Conservation (phyloP, 2,329 filamentous ascomycete genomes). For the Biscogniauxia marginata region DNA sequence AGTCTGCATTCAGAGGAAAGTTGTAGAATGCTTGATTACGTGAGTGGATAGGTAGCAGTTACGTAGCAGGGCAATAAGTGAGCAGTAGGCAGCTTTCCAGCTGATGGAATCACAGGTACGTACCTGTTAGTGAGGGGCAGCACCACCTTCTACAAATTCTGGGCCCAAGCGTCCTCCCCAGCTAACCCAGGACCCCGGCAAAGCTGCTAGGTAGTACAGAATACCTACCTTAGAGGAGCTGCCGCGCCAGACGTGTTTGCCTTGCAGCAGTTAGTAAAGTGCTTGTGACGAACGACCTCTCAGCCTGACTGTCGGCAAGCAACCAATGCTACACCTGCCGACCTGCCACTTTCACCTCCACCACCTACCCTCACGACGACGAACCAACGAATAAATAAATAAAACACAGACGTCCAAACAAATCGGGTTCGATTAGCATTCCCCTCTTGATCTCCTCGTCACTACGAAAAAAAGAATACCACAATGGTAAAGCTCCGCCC, state of each 20-base stretch:
- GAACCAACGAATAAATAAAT: neutral
- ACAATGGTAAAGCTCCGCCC: slow-evolving; percentile 34
- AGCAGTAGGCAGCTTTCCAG: neutral
- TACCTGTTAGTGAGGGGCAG: neutral
- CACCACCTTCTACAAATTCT: neutral
- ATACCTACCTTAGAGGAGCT: slow-evolving; percentile 11
- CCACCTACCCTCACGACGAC: neutral
- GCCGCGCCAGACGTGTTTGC: slow-evolving; percentile 27
- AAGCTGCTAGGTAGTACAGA: slow-evolving; percentile 12
- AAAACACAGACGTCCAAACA: too few species aligned
- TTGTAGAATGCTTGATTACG: neutral
- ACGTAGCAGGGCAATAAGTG: neutral
- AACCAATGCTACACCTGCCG: slow-evolving; percentile 26
- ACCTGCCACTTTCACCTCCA: slow-evolving; percentile 1
- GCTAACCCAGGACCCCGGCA: neutral
- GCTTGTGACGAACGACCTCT: slow-evolving; percentile 2
- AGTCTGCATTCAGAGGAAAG: neutral
- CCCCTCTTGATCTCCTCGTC: slow-evolving; percentile 11
- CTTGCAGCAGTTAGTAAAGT: too few species aligned
- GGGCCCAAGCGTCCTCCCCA: slow-evolving; percentile 20
- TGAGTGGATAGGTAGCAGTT: neutral
- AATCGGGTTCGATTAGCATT: neutral
- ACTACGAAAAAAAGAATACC: slow-evolving; percentile 1
- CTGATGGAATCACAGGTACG: neutral
- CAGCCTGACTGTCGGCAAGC: slow-evolving; percentile 5